These are phyloP conservation scores for Chiua virens DNA, from an alignment of 768 basidiomycete species.

Conservation along the genomic window DNA sequence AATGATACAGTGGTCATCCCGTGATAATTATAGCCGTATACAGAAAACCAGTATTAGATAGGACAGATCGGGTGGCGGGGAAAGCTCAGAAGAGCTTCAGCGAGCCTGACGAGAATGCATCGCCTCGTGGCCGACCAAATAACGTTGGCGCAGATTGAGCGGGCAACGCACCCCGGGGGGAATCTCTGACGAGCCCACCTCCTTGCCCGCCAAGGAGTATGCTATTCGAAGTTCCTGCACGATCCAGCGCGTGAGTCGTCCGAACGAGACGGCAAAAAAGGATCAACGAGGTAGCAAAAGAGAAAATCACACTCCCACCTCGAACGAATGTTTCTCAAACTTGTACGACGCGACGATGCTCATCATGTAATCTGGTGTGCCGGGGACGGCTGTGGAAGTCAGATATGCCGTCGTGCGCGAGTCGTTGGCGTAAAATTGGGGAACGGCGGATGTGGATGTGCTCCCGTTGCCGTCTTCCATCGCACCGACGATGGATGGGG, in stretches of 20 bases:
- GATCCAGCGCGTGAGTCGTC: background rate
- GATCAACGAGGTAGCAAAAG: too few species aligned
- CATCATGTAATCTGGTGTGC: constrained; percentile 34
- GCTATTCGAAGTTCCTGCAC: constrained; percentile 54
- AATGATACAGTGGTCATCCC: background rate
- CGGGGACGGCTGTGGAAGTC: constrained; percentile 7
- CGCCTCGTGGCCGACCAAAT: constrained; percentile 33
- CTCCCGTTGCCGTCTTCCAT: constrained; percentile 2
- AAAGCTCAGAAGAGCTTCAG: constrained; percentile 14
- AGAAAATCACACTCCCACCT: constrained; percentile 34
- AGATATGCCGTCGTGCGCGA: constrained; percentile 21
- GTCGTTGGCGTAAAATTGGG: constrained; percentile 28
- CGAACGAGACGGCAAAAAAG: background rate
- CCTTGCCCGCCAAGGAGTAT: constrained; percentile 39
- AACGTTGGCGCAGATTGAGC: constrained; percentile 23
- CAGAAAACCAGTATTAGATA: background rate
- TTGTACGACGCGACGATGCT: constrained; percentile 37
- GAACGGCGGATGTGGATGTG: background rate
- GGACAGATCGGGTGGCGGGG: background rate
- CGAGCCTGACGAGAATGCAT: constrained; percentile 29
- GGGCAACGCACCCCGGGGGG: constrained; percentile 25
- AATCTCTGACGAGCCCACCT: constrained; percentile 44
- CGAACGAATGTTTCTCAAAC: constrained; percentile 47
- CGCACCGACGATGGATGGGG: background rate
- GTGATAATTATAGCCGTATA: background rate